Evolutionary conservation across 2,329 filamentous ascomycete genomes (phyloP), one percentile per base, ranked within the genome.

Genomic region (Sphaerulina populicola): DNA sequence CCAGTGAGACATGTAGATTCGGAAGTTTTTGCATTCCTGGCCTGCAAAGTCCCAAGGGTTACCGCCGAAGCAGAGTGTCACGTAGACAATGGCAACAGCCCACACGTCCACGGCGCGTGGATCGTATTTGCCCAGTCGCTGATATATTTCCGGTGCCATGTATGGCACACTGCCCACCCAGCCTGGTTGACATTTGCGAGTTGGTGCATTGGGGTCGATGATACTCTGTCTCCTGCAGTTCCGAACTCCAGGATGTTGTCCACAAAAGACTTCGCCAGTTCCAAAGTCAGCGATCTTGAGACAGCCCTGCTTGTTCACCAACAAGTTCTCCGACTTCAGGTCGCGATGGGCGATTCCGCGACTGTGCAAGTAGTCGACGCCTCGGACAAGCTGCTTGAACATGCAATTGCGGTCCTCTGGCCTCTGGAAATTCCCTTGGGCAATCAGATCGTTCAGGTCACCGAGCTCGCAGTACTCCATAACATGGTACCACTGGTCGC

Each of bases 231-330:
- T 54, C 30, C 62, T 49, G 54, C 62, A 65, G 29, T 60, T 55
- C 53, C 85, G 78, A 37, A 89, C 71, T 29, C 88, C 88, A 0
- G 88, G 88, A 67, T 94, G 88, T 45, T 83, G 82, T 36, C 88
- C 88, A 48, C 77, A 80, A 64, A 94, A 94, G 14, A 94, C 85
- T 65, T 93, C 87, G 0, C 87, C 89, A 11, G 91, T 86, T 47
- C 89, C 89, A 71, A 95, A 94, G 67, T 95, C 89, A 44, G 88
- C 89, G 53, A 95, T 90, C 71, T 94, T 94, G 50, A 94, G 75
- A 66, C 88, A 84, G 64, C 88, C 88, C 52, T 88, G 81, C 60
- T 81, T 82, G 42, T 82, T 85, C 53, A 95, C 77, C 30, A 94
- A 76, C 21, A 94, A 73, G 61, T 95, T 94, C 67, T 94, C 89